Evolutionary conservation across 345 rosid genomes (phyloP).

Genomic region (Populus tremula): DNA sequence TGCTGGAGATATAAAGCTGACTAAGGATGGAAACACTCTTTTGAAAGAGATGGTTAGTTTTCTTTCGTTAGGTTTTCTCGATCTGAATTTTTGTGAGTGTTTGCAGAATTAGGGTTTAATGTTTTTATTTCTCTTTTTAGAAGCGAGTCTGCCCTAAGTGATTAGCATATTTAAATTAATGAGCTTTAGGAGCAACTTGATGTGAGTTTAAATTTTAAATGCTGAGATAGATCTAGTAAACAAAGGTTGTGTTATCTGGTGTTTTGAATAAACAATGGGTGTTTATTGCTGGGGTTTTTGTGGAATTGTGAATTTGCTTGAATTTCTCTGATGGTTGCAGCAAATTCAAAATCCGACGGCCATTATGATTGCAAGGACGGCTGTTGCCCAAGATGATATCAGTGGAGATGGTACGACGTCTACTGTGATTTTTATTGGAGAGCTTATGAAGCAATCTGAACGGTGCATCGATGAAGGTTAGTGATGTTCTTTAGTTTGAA

Average conservation of each 20-base stretch:
- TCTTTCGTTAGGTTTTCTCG: slow-evolving; percentile 17
- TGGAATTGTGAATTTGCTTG: not conserved
- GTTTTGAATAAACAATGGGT: not conserved
- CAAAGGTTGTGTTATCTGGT: not conserved
- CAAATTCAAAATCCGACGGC: slow-evolving; percentile 99
- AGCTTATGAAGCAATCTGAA: slow-evolving; percentile 95
- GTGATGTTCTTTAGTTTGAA: not conserved
- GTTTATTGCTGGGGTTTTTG: not conserved
- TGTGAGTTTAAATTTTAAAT: not conserved
- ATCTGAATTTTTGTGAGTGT: not conserved
- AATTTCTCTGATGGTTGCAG: slow-evolving; percentile 43
- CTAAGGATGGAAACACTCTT: slow-evolving; percentile 96
- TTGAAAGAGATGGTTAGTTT: slow-evolving; percentile 81
- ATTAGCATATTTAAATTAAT: not conserved
- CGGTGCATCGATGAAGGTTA: slow-evolving; percentile 96
- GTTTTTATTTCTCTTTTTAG: not conserved
- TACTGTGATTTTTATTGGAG: slow-evolving; percentile 91
- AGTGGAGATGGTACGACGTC: slow-evolving; percentile 98
- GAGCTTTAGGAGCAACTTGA: not conserved
- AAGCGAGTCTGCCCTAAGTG: not conserved
- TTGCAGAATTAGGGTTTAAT: not conserved
- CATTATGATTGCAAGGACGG: slow-evolving; percentile 98
- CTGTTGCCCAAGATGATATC: slow-evolving; percentile 96
- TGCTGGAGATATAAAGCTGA: slow-evolving; percentile 93
- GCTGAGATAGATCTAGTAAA: not conserved